These are phyloP conservation scores for Nymphaea thermarum DNA, from an alignment of 164 flowering plant species.

Conservation along the genomic window DNA sequence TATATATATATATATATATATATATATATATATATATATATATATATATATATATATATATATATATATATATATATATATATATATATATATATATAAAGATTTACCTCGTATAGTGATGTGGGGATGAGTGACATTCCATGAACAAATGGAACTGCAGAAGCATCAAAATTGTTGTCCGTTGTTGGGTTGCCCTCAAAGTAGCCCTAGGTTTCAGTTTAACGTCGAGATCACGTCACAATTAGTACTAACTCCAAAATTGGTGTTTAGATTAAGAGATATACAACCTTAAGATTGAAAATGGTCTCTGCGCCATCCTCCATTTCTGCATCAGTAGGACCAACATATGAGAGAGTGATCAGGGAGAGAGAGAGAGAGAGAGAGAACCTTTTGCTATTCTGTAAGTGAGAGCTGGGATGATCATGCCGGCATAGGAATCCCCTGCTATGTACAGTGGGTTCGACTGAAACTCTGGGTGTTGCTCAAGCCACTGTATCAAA, in stretches of 20 bases:
- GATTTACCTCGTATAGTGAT: conserved; percentile 42
- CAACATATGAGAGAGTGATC: not conserved
- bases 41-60: too few relatives aligned
- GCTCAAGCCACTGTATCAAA: conserved; percentile 58
- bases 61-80: too few relatives aligned
- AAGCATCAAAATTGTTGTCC: conserved; percentile 55
- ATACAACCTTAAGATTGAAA: conserved; percentile 21
- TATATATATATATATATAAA: too few relatives aligned
- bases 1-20: too few relatives aligned
- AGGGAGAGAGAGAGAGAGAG: conserved; percentile 60
- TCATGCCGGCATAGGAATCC: conserved; percentile 92
- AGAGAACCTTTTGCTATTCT: conserved; percentile 76
- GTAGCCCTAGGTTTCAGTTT: conserved; percentile 43
- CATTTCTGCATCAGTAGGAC: conserved; percentile 11
- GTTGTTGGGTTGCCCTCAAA: conserved; percentile 79
- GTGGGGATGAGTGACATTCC: conserved; percentile 90
- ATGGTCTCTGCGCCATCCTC: conserved; percentile 12
- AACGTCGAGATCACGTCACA: too few relatives aligned
- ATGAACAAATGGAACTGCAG: conserved; percentile 85
- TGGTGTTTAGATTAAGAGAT: not conserved
- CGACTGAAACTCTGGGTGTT: conserved; percentile 53
- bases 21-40: too few relatives aligned
- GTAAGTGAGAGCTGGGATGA: conserved; percentile 81
- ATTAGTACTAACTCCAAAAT: too few relatives aligned
- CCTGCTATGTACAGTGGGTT: conserved; percentile 77